Conservation (phyloP, 768 basidiomycete genomes). For the Boletus insuetus region DNA sequence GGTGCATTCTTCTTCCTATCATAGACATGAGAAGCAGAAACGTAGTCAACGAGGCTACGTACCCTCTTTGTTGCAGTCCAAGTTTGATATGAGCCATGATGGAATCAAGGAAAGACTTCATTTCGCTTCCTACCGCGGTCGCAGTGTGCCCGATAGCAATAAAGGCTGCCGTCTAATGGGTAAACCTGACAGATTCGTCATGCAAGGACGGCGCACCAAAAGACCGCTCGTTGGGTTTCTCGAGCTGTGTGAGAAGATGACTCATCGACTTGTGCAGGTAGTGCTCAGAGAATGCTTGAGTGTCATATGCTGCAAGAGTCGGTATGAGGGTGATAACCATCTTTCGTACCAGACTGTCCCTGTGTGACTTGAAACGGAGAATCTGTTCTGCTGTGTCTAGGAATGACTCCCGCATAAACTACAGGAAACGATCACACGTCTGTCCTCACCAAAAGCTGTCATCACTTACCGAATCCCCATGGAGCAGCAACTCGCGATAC, state of each 20-base stretch:
- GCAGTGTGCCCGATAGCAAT: conserved; percentile 96
- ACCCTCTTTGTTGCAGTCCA: conserved; percentile 88
- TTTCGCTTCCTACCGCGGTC: conserved; percentile 85
- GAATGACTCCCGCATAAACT: conserved; percentile 91
- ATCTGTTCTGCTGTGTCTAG: conserved; percentile 87
- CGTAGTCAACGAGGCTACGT: conserved; percentile 16
- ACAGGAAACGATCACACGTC: conserved; percentile 4
- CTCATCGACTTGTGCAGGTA: conserved; percentile 94
- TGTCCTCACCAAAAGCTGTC: neutral
- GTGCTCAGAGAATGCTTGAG: conserved; percentile 85
- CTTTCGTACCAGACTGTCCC: conserved; percentile 85
- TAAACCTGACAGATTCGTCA: neutral
- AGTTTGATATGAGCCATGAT: conserved; percentile 88
- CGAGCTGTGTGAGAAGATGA: conserved; percentile 82
- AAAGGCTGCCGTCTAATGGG: conserved; percentile 57
- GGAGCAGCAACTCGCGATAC: conserved; percentile 85
- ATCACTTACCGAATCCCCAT: conserved; percentile 84
- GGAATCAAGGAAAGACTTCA: conserved; percentile 92
- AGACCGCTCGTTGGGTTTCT: conserved; percentile 84
- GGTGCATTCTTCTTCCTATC: conserved; percentile 83
- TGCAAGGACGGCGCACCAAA: conserved; percentile 53
- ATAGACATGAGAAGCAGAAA: neutral
- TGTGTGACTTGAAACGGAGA: conserved; percentile 80
- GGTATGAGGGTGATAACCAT: conserved; percentile 97
- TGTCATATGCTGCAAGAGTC: conserved; percentile 91